Percentiles rank a stretch among this genome's conserved stretches.
phyloP scores from a whole-genome alignment of 2,329 filamentous ascomycete species.

The Arachnopeziza araneosa region DNA sequence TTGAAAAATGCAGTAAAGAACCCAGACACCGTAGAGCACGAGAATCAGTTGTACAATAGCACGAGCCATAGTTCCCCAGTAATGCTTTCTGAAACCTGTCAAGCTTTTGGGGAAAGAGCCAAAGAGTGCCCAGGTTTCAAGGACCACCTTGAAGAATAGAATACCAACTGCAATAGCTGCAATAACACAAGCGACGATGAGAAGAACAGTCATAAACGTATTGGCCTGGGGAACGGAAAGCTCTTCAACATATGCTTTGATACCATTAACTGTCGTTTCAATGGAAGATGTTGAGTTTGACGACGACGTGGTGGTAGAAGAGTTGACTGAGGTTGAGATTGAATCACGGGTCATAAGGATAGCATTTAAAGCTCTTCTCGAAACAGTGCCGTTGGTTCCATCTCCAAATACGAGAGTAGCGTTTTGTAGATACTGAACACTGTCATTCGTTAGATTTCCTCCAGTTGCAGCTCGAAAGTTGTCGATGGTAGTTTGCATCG shows the following conservation, averaged over 20 bases:
- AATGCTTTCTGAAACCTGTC: slow-evolving; percentile 84
- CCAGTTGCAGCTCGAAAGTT: slow-evolving; percentile 74
- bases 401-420: slow-evolving; percentile 68
- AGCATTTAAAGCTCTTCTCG: slow-evolving; percentile 27
- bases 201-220: slow-evolving; percentile 91
- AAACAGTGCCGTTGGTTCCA: slow-evolving; percentile 38
- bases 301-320: slow-evolving; percentile 24
- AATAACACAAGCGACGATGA: slow-evolving; percentile 83
- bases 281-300: slow-evolving; percentile 30
- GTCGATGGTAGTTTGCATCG: slow-evolving; percentile 78
- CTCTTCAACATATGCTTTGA: slow-evolving; percentile 78
- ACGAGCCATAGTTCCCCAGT: slow-evolving; percentile 88
- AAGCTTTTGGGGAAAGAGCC: slow-evolving; percentile 78
- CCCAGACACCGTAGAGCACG: slow-evolving; percentile 90
- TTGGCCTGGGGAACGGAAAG: slow-evolving; percentile 82
- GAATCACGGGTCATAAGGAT: slow-evolving; percentile 50
- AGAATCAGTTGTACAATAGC: slow-evolving; percentile 87
- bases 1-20: slow-evolving; percentile 92
- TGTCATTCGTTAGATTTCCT: slow-evolving; percentile 79
- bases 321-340: slow-evolving; percentile 42
- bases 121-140: slow-evolving; percentile 88
- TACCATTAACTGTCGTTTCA: slow-evolving; percentile 58
- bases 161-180: slow-evolving; percentile 80
- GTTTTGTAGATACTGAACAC: slow-evolving; percentile 67
- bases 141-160: slow-evolving; percentile 81